Evolutionary conservation across 2,329 filamentous ascomycete species (phyloP).

Genomic region (Pseudogymnoascus sp.): DNA sequence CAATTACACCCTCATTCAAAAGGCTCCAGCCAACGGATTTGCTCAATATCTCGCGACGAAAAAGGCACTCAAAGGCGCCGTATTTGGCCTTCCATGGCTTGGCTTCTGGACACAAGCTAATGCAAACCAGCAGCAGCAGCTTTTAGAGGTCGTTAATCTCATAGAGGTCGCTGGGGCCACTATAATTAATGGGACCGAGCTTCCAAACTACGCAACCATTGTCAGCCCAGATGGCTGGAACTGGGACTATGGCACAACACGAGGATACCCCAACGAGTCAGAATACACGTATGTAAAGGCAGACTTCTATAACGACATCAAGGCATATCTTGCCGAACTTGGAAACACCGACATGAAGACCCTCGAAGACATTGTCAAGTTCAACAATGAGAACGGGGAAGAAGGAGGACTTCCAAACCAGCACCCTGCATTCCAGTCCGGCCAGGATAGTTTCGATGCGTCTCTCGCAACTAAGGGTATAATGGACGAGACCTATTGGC

Average conservation of each 20-base stretch:
- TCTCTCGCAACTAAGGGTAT: conserved; percentile 51
- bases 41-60: conserved; percentile 4
- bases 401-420: conserved; percentile 10
- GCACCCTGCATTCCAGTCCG: conserved; percentile 13
- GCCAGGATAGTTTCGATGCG: conserved; percentile 29
- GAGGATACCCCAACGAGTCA: conserved; percentile 47
- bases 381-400: background rate
- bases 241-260: conserved; percentile 57
- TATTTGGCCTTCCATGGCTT: conserved; percentile 62
- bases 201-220: conserved; percentile 52
- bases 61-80: conserved; percentile 44
- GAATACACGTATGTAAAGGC: background rate
- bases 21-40: conserved; percentile 23
- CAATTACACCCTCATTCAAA: conserved; percentile 39
- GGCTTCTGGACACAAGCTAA: conserved; percentile 59
- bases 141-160: conserved; percentile 42
- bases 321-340: background rate
- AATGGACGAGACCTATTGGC: conserved; percentile 38
- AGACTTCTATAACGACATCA: conserved; percentile 7
- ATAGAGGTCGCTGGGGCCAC: conserved; percentile 54
- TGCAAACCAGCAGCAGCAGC: conserved; percentile 42
- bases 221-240: conserved; percentile 60
- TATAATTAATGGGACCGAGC: conserved; percentile 60
- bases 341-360: background rate
- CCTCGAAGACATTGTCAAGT: conserved; percentile 7